These are phyloP conservation scores for Lactarius quietus DNA, from an alignment of 768 basidiomycete genomes.

Conservation along the genomic window DNA sequence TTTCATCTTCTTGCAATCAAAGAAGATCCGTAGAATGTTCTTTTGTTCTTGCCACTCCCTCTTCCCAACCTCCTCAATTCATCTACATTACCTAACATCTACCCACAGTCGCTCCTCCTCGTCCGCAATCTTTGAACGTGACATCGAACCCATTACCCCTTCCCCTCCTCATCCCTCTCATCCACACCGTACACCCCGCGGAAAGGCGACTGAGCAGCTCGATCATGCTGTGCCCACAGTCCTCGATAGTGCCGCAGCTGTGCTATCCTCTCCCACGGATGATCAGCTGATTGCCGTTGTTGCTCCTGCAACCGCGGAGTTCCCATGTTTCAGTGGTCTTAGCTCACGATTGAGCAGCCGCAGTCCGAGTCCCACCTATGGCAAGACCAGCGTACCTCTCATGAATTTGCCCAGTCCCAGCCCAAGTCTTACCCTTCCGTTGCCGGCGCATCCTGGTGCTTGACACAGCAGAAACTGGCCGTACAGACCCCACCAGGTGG, in stretches of 20 bases:
- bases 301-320: conserved; percentile 44
- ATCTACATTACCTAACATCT: conserved; percentile 15
- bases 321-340: conserved; percentile 48
- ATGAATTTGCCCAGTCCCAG: conserved; percentile 28
- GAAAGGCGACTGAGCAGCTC: conserved; percentile 67
- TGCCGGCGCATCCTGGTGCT: conserved; percentile 11
- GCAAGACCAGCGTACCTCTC: conserved; percentile 30
- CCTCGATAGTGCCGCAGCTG: conserved; percentile 75
- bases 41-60: conserved; percentile 1
- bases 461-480: conserved; percentile 4
- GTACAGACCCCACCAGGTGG: conserved; percentile 14
- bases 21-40: neutral
- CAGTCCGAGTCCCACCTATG: conserved; percentile 58
- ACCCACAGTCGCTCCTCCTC: conserved; percentile 62
- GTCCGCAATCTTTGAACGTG: conserved; percentile 89
- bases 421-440: conserved; percentile 24
- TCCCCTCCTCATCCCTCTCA: conserved; percentile 44
- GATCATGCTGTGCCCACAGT: conserved; percentile 84
- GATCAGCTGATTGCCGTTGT: conserved; percentile 61
- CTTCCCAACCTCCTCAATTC: neutral
- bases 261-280: conserved; percentile 47
- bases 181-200: conserved; percentile 71
- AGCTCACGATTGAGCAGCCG: conserved; percentile 60
- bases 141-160: conserved; percentile 67
- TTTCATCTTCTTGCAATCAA: neutral